phyloP scores from a whole-genome alignment of 2,329 filamentous ascomycete species.

The Torrubiellomyces zombiae region DNA sequence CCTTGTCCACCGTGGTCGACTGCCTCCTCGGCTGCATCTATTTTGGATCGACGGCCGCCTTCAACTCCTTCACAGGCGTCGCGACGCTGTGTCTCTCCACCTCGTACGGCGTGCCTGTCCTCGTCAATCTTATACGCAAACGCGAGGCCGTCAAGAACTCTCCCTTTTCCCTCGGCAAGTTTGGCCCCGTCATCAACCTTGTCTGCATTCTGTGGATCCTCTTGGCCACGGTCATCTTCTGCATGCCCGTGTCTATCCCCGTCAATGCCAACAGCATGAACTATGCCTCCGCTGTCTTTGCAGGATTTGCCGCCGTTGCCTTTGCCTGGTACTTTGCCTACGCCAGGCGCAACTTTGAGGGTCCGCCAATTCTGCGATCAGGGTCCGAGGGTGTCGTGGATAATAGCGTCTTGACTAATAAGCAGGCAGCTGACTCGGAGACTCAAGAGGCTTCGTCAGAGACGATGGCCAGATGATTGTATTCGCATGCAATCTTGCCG shows the following conservation, averaged over 20 bases:
- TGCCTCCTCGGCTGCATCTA: slow-evolving; percentile 62
- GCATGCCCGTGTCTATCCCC: slow-evolving; percentile 50
- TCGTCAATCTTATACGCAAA: slow-evolving; percentile 51
- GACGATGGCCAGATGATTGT: slow-evolving; percentile 1
- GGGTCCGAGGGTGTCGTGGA: no score
- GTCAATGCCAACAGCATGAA: slow-evolving; percentile 44
- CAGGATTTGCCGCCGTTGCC: slow-evolving; percentile 42
- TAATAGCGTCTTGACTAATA: no score
- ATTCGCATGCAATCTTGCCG: no score
- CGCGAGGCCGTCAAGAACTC: slow-evolving; percentile 50
- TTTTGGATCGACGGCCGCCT: slow-evolving; percentile 61
- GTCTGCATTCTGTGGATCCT: slow-evolving; percentile 54
- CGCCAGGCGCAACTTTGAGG: slow-evolving; percentile 46
- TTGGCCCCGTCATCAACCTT: slow-evolving; percentile 52
- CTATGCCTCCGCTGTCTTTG: slow-evolving; percentile 50
- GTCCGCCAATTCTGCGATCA: slow-evolving; percentile 30
- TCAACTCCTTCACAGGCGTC: slow-evolving; percentile 65
- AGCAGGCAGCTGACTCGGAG: slow-evolving; percentile 3
- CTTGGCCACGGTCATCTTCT: slow-evolving; percentile 56
- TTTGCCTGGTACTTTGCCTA: slow-evolving; percentile 46
- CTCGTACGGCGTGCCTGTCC: slow-evolving; percentile 60
- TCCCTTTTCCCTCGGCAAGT: slow-evolving; percentile 49
- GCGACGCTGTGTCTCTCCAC: slow-evolving; percentile 64
- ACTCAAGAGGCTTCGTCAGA: slow-evolving; percentile 1
- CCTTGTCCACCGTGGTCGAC: slow-evolving; percentile 51